Evolutionary conservation across 495 filamentous ascomycete genomes (phyloP), one percentile per base, ranked within the genome.

Genomic region (Hyaloscypha finlandica): DNA sequence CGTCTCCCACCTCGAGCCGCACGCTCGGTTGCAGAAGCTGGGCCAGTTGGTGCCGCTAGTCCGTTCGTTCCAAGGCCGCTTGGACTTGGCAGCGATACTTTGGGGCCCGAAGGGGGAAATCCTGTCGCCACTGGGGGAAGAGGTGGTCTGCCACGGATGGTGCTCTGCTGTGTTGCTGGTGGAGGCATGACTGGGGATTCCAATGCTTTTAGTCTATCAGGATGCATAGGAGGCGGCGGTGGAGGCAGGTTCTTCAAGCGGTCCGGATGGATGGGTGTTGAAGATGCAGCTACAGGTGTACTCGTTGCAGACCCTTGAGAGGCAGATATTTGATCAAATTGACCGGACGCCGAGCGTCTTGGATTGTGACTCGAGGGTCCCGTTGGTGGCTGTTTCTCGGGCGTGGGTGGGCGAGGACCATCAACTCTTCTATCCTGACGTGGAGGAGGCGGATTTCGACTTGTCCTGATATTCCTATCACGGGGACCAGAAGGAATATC

Each of bases 401-500:
- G 72, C 8, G 72, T 72, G 32, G 72, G 67, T 8, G 72, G 67
- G 35, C 72, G 69, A 58, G 65, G 69, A 11, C 37, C 19, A 6
- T 71, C 68, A 31, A 58, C 19, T 54, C 67, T 61, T 20, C 45
- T 61, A 30, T 70, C 69, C 16, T 61, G 59, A 63, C 72, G 72
- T 52, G 63, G 37, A 32, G 55, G 59, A n/a, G 33, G 30, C 39
- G 71, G 71, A 57, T 25, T 33, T 6, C 71, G 68, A 64, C 61
- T 64, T 4, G 61, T 65, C 19, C 72, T 67, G 22, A 42, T 51
- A 58, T 70, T 68, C 54, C 69, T 70, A 45, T 67, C 73, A 12
- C 73, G 62, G 3, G 92, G 93, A 1, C 91, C 93, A 30, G 87
- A 89, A 1, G 92, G 92, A 54, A 88, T 85, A 54, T 88, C 87